Evolutionary conservation across 108 stramenopile species (phyloP).

Genomic region (Cyclotella atomus): DNA sequence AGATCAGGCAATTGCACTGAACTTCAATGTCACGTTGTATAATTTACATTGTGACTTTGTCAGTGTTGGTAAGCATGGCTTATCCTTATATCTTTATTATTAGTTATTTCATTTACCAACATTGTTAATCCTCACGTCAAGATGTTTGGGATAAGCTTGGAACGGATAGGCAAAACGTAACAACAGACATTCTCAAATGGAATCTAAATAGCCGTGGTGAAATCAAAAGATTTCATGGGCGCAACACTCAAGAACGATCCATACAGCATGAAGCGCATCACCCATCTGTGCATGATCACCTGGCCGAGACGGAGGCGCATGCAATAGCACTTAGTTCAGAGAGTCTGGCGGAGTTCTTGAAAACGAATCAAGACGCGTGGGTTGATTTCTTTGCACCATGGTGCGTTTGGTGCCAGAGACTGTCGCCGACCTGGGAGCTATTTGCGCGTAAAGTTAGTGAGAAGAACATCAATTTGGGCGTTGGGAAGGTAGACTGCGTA

Average conservation of each 20-base stretch:
- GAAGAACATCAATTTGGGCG: conserved; percentile 71
- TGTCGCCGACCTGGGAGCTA: conserved; percentile 96
- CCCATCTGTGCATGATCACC: conserved; percentile 52
- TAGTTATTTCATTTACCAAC: not conserved
- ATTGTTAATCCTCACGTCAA: not conserved
- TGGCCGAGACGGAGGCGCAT: conserved; percentile 56
- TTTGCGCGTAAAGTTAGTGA: conserved; percentile 71
- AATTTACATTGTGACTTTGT: conserved; percentile 94
- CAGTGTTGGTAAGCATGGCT: conserved; percentile 67
- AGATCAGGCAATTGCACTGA: conserved; percentile 61
- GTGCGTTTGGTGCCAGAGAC: conserved; percentile 95
- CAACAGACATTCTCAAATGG: conserved; percentile 97
- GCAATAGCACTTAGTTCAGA: conserved; percentile 59
- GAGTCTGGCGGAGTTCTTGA: conserved; percentile 58
- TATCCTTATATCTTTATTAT: conserved; percentile 12
- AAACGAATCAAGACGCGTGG: conserved; percentile 71
- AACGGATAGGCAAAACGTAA: conserved; percentile 95
- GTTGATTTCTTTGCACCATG: conserved; percentile 92
- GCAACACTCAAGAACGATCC: conserved; percentile 88
- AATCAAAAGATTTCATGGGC: conserved; percentile 81
- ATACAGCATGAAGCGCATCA: conserved; percentile 89
- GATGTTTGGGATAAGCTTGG: conserved; percentile 92
- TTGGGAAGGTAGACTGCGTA: conserved; percentile 95
- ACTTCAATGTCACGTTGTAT: conserved; percentile 92
- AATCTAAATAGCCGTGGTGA: conserved; percentile 85